Evolutionary conservation across 805 yeast species (phyloP), one percentile per base, ranked within the genome.

Genomic region (Saccharomycopsis synnaedendra): DNA sequence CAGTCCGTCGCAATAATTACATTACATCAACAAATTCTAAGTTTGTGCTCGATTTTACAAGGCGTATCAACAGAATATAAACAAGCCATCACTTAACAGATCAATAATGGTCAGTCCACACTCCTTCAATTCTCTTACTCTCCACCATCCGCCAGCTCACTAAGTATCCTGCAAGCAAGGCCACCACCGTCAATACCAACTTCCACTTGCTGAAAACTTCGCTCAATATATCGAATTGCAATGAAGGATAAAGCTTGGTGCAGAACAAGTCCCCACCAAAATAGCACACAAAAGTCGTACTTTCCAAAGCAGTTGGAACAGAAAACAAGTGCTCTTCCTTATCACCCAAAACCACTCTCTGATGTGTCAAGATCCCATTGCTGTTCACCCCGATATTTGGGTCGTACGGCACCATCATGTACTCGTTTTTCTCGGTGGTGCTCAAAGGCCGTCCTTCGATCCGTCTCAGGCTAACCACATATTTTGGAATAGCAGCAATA

Each of bases 191-290:
- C 4, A 69, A 52, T 5, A 82, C 42, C 41, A 90, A 71, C 55
- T 78, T 81, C 9, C 67, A 59, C 57, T 77, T 82, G 56, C 82
- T 86, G 59, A 93, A 93, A 45, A 71, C 69, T 32, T 71, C 65
- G 30, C 80, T 75, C 60, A 90, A 70, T 44, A 76, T 69, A 64
- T 90, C 98, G 64, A 85, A 89, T 38, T 86, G 85, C 40, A 76
- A 75, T 0, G 96, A 85, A 0, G 97, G 96, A 44, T 82, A 74
- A 11, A 84, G 71, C 48, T 78, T 70, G 0, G 94, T 81, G 58
- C 89, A 85, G 65, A 85, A 89, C 5, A 83, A 61, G 59, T 86
- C 94, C n/a, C 70, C 63, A 19, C 82, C 85, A 41, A 78, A 64
- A 36, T 74, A 69, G 52, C 93, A 80, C 0, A 85, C 74, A 19